Base-by-base conservation (phyloP, 176 grass and related monocot species). In the Ensete glaucum region DNA sequence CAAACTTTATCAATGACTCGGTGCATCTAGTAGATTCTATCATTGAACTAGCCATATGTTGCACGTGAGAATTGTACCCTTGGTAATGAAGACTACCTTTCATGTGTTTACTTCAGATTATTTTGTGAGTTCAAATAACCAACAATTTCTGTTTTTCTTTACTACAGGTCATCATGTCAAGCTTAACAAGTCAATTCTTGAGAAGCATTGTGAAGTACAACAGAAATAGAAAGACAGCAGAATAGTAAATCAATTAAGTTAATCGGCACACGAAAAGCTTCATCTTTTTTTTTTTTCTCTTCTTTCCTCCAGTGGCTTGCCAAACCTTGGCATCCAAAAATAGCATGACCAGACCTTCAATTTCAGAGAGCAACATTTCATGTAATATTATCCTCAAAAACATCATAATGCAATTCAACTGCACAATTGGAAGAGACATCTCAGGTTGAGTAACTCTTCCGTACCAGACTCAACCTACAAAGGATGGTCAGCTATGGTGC, bases 391-490 rank as follows among this genome's bases (percentile, higher is more conserved):
- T 75, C 43, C 69, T 50, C 20, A 21, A 62, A 72, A 15, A 22
- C 52, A 50, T 48, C 19, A 25, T 17, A 57, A 80, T 71, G 65
- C 27, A 12, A 56, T 70, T 50, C 23, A 29, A 58, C 55, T 53
- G 17, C 21, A 73, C 43, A 71, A 48, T 64, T 50, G 69, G 67
- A 69, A 57, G 48, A 53, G 49, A 29, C 8, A 21, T 27, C 9
- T 25, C 56, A 56, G 64, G 80, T 53, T 55, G 52, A 69, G 62
- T 2, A 54, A 29, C 75, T 65, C 43, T 68, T 75, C 27, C 65
- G 50, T 76, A 56, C 63, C 60, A 64, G 22, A 52, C 59, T 60
- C 73, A 64, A 81, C 81, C 78, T 69, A 75, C 70, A 81, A 62
- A 20, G n/a, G 83, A 79, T 69, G 75, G 75, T 64, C 22, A 64